These are phyloP conservation scores for Epichloe hybrida DNA, from an alignment of 2,329 filamentous ascomycete genomes.

Conservation along the genomic window DNA sequence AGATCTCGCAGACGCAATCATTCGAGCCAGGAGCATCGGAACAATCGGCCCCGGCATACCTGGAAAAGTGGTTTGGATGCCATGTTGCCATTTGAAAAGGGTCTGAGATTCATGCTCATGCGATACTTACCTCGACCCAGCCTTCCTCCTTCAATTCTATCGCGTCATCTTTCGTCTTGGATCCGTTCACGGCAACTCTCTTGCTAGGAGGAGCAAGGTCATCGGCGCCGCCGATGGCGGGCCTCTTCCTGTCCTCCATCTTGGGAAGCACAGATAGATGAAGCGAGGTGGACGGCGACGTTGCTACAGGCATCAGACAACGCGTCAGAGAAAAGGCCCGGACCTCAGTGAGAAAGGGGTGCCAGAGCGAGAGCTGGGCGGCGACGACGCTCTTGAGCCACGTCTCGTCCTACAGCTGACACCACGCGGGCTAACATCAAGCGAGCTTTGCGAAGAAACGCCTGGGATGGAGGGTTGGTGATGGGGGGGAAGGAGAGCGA, in stretches of 20 bases:
- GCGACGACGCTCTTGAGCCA: constrained; percentile 19
- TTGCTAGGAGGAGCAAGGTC: constrained; percentile 81
- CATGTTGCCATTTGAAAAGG: constrained; percentile 5
- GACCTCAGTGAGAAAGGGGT: constrained; percentile 28
- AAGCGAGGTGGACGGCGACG: constrained; percentile 54
- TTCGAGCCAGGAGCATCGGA: background rate
- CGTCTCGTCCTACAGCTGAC: constrained; percentile 20
- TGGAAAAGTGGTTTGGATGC: constrained; percentile 2
- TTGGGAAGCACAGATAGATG: constrained; percentile 74
- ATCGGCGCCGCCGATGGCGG: constrained; percentile 65
- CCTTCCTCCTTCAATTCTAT: constrained; percentile 44
- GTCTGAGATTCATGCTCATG: constrained; percentile 16
- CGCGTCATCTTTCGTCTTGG: constrained; percentile 41
- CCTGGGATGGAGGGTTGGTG: constrained; percentile 21
- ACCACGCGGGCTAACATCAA: constrained; percentile 19
- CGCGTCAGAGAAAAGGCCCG: constrained; percentile 15
- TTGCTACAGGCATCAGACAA: constrained; percentile 78
- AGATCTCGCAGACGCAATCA: constrained; percentile 2
- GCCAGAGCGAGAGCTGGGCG: constrained; percentile 15
- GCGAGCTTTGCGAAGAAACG: constrained; percentile 16
- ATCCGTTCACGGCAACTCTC: constrained; percentile 79
- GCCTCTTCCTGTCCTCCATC: constrained; percentile 99
- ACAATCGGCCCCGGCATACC: background rate
- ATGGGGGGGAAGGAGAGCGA: constrained; percentile 15
- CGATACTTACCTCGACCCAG: constrained; percentile 53